Evolutionary conservation across 208 protist genomes (phyloP), one percentile per base, ranked within the genome.

Genomic region (Acanthamoeba lenticulata): DNA sequence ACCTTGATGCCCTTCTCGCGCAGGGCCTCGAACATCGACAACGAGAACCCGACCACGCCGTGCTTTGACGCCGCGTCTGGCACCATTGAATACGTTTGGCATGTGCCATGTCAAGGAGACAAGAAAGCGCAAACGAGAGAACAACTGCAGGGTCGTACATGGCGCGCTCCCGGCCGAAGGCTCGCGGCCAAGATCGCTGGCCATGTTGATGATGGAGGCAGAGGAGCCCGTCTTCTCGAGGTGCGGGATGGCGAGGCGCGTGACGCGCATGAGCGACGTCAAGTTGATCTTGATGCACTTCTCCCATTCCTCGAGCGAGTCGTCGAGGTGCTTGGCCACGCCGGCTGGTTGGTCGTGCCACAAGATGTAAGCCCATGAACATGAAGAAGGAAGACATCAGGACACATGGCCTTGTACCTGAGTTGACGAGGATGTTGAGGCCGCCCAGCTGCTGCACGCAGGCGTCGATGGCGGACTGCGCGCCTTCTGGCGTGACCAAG

Each of bases 271-370:
- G 24, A 88, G 45, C 32, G 45, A 49, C 9, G 47, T 36, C 3
- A 88, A 29, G 79, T 88, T 60, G n/a, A 88, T 7, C 3, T 88
- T 60, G 79, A 88, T 88, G 44, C 79, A 88, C 24, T 88, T 49
- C n/a, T 88, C 79, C 79, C 79, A 88, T 15, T 88, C 79, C 44
- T 88, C 79, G 42, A 88, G 79, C 79, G 79, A 15, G 4, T 49
- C 27, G 44, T 88, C 79, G 27, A n/a, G 5, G 6, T 60, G 5
- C 45, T 5, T n/a, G 4, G 47, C 45, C 45, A 60, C 29, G 4
- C 79, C 79, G 34, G 79, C 79, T 27, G 40, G 9, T 52, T 5
- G 45, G 45, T 19, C 9, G 45, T 52, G 9, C 5, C 9, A 5
- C 5, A 52, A 52, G 15, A 15, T 52, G 15, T 5, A 52, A 52